phyloP scores from a whole-genome alignment of 139 green algal genomes.

The Tetradesmus lagerheimii region DNA sequence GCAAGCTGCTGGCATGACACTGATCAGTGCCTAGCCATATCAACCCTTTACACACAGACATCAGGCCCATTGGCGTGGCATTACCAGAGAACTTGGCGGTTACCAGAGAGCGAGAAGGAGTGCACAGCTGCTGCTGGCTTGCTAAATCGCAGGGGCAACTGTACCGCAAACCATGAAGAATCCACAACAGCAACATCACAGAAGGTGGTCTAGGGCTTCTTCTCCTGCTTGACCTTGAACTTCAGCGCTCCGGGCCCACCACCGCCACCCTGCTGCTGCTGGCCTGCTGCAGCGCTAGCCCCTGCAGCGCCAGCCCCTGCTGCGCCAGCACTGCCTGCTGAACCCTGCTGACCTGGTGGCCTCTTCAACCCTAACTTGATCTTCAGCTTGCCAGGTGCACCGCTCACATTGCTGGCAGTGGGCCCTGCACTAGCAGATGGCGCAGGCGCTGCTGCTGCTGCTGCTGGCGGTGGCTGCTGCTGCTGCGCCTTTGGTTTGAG shows the following conservation, averaged over 20 bases:
- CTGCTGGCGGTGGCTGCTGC: not conserved
- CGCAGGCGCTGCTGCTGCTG: conserved; percentile 6
- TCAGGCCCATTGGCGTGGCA: too few relatives aligned
- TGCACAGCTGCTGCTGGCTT: too few relatives aligned
- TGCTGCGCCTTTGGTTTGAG: not conserved
- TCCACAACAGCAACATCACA: too few relatives aligned
- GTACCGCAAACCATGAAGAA: too few relatives aligned
- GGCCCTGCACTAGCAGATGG: not conserved
- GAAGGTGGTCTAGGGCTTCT: not conserved
- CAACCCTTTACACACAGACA: too few relatives aligned
- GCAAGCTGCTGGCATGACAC: too few relatives aligned
- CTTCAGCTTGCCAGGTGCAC: not conserved
- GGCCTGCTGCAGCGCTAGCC: not conserved
- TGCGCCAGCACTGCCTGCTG: not conserved
- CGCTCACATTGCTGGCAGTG: not conserved
- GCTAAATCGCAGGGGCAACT: too few relatives aligned
- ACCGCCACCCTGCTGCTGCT: not conserved
- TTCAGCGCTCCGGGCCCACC: not conserved
- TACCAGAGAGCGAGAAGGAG: too few relatives aligned
- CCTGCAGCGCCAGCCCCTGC: not conserved
- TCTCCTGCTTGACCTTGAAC: not conserved
- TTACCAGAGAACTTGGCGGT: too few relatives aligned
- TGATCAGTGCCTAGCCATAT: too few relatives aligned
- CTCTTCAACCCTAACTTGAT: not conserved
- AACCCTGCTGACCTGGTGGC: not conserved